These are phyloP conservation scores for Spergularia marina DNA, from an alignment of 148 eudicot species.

Conservation along the genomic window DNA sequence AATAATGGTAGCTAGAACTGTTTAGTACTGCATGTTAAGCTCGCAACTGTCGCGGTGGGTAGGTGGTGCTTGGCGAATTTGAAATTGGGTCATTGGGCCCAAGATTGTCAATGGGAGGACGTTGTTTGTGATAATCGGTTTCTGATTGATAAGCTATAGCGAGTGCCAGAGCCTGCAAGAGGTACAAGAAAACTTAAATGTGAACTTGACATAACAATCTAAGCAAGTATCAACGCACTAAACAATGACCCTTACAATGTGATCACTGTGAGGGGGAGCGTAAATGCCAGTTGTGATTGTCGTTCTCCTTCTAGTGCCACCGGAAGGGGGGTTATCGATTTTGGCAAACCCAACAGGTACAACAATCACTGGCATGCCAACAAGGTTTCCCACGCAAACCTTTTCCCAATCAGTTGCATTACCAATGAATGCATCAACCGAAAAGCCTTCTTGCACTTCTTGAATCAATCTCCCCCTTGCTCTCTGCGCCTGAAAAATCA, in stretches of 20 bases:
- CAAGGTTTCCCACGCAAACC: slow-evolving; percentile 85
- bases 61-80: slow-evolving; percentile 30
- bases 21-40: slow-evolving; percentile 5
- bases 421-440: slow-evolving; percentile 79
- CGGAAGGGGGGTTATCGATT: slow-evolving; percentile 47
- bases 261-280: slow-evolving; percentile 79
- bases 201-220: neutral
- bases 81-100: slow-evolving; percentile 45
- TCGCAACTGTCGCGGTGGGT: slow-evolving; percentile 41
- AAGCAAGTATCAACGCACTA: neutral
- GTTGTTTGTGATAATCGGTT: slow-evolving; percentile 74
- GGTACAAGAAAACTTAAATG: neutral
- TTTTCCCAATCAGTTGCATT: slow-evolving; percentile 81
- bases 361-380: slow-evolving; percentile 80
- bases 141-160: slow-evolving; percentile 74
- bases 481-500: slow-evolving; percentile 63
- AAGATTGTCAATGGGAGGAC: slow-evolving; percentile 73
- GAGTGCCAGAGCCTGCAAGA: slow-evolving; percentile 66
- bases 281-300: slow-evolving; percentile 78
- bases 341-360: slow-evolving; percentile 64
- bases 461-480: slow-evolving; percentile 72
- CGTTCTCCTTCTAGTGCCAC: slow-evolving; percentile 46
- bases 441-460: slow-evolving; percentile 62
- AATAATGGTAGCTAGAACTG: too few relatives aligned
- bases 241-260: slow-evolving; percentile 50